These are phyloP conservation scores for Diaporthe sp. DNA, from an alignment of 2,329 filamentous ascomycete species.

Conservation along the genomic window DNA sequence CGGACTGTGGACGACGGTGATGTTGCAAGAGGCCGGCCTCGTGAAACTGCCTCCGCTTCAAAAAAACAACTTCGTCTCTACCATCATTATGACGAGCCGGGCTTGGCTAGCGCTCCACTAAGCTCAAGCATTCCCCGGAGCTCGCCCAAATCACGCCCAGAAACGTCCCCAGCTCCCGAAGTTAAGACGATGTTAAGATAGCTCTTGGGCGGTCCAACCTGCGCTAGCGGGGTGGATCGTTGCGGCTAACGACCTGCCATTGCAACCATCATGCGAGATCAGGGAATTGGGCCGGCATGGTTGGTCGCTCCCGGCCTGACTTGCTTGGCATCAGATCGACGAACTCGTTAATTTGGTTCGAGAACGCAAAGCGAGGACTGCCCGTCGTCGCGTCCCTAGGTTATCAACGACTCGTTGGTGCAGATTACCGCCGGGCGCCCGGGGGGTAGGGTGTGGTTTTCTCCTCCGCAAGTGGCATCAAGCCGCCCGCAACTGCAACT, in stretches of 20 bases:
- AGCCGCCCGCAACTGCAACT: background rate
- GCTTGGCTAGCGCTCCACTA: slow-evolving; percentile 15
- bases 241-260: slow-evolving; percentile 20
- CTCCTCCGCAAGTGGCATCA: background rate
- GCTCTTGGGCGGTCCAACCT: slow-evolving; percentile 7
- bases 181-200: slow-evolving; percentile 10
- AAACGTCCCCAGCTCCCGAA: slow-evolving; percentile 15
- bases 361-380: background rate
- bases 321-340: slow-evolving; percentile 31
- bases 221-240: slow-evolving; percentile 34
- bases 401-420: background rate
- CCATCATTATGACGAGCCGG: slow-evolving; percentile 32
- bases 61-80: background rate
- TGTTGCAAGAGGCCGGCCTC: background rate
- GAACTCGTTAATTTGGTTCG: slow-evolving; percentile 18
- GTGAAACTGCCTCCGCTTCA: slow-evolving; percentile 30
- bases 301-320: slow-evolving; percentile 4
- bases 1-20: background rate
- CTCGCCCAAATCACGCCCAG: slow-evolving; percentile 1
- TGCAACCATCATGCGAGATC: slow-evolving; percentile 30
- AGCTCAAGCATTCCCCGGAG: slow-evolving; percentile 13
- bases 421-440: background rate
- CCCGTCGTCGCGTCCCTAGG: background rate
- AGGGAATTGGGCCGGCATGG: slow-evolving; percentile 28
- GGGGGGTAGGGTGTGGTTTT: too few species aligned